phyloP scores from a whole-genome alignment of 2,329 filamentous ascomycete species.

The Nigrospora oryzae region DNA sequence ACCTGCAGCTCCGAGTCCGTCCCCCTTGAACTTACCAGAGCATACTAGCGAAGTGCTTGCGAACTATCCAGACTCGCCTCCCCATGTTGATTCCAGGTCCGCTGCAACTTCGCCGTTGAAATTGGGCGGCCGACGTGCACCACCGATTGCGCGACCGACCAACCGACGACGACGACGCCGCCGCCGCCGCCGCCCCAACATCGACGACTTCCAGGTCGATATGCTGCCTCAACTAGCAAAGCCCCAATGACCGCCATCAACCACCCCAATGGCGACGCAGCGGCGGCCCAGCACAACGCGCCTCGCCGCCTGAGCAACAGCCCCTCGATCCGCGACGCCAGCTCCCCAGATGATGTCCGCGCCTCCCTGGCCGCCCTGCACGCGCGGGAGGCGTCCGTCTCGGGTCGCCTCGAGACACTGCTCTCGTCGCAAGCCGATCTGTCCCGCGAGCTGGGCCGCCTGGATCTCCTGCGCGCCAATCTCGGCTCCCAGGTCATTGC shows the following conservation, averaged over 20 bases:
- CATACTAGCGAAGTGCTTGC: too few species aligned
- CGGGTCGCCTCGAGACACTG: constrained; percentile 64
- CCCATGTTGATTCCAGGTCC: too few species aligned
- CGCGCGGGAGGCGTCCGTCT: constrained; percentile 65
- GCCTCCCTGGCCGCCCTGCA: constrained; percentile 69
- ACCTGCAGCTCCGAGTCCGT: too few species aligned
- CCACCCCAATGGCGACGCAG: constrained; percentile 22
- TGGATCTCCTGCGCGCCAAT: constrained; percentile 83
- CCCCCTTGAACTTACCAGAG: too few species aligned
- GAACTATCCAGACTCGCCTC: too few species aligned
- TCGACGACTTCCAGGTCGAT: constrained; percentile 16
- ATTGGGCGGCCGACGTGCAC: too few species aligned
- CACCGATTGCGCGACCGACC: too few species aligned
- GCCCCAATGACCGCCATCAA: constrained; percentile 25
- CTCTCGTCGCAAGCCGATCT: constrained; percentile 80
- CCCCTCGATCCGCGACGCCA: constrained; percentile 56
- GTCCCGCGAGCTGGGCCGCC: constrained; percentile 73
- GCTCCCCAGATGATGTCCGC: constrained; percentile 71
- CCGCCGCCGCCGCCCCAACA: constrained; percentile 1
- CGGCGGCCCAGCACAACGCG: constrained; percentile 12
- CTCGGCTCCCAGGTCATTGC: constrained; percentile 81
- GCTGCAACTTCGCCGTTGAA: too few species aligned
- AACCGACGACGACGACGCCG: background rate
- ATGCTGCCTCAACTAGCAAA: constrained; percentile 19
- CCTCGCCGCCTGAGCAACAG: constrained; percentile 12